A percentile compares a stretch with the other conserved stretches of the same genome.
phyloP scores from a whole-genome alignment of 2,329 filamentous ascomycete genomes.

The Aspergillus sp. region DNA sequence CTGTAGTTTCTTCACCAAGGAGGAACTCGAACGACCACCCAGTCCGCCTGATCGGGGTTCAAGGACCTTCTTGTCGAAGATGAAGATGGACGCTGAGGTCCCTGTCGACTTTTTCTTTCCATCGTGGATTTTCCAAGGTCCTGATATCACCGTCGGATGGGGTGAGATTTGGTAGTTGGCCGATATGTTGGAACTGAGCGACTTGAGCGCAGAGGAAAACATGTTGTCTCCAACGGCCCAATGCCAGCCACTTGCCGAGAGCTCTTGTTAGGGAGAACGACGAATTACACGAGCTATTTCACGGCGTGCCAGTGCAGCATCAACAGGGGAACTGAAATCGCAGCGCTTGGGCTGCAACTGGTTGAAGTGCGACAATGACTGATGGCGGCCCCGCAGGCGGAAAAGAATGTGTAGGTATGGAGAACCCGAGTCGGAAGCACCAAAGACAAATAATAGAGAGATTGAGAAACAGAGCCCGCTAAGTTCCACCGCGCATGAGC shows the following conservation, averaged over 20 bases:
- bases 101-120: conserved; percentile 94
- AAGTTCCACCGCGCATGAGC: neutral
- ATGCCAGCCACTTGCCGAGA: neutral
- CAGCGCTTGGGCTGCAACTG: too few species aligned
- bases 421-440: neutral
- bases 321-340: too few species aligned
- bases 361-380: too few species aligned
- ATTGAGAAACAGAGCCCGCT: neutral
- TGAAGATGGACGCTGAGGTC: conserved; percentile 84
- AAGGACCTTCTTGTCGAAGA: conserved; percentile 86
- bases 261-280: too few species aligned
- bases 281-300: too few species aligned
- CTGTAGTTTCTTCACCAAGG: conserved; percentile 68
- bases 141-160: conserved; percentile 72
- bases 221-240: conserved; percentile 51
- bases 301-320: too few species aligned
- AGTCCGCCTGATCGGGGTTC: conserved; percentile 66
- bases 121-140: conserved; percentile 97
- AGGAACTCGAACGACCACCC: conserved; percentile 59
- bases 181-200: conserved; percentile 88
- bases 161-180: conserved; percentile 84
- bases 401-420: neutral
- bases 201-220: conserved; percentile 93
- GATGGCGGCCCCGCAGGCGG: neutral
- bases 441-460: neutral